These are phyloP conservation scores for Podaxis sp. DNA, from an alignment of 768 basidiomycete genomes.

Conservation along the genomic window DNA sequence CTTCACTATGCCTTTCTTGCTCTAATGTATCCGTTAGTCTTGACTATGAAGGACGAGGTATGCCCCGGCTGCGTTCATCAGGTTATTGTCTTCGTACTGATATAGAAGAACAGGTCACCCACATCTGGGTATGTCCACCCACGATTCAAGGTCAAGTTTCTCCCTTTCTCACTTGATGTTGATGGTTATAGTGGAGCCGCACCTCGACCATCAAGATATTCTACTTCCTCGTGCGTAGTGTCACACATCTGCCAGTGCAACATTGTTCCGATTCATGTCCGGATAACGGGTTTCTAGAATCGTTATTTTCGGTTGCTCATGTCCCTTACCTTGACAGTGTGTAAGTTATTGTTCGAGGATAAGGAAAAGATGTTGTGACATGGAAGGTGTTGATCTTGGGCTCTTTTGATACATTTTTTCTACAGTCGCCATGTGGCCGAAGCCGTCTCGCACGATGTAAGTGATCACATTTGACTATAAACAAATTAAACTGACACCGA, in stretches of 20 bases:
- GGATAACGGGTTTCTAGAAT: not conserved
- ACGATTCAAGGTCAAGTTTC: not conserved
- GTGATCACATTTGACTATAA: not conserved
- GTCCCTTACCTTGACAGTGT: slow-evolving; percentile 1
- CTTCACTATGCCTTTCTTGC: too few species aligned
- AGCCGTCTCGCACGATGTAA: not conserved
- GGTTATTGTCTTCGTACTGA: not conserved
- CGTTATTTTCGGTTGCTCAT: slow-evolving; percentile 1
- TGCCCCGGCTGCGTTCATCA: not conserved
- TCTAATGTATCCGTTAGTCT: not conserved
- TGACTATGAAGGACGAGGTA: slow-evolving; percentile 1
- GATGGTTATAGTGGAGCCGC: not conserved
- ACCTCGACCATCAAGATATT: slow-evolving; percentile 6
- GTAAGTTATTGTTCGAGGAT: not conserved
- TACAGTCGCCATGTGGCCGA: not conserved
- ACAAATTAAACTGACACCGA: not conserved
- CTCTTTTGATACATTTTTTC: not conserved
- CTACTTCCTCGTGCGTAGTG: not conserved
- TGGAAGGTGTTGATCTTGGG: not conserved
- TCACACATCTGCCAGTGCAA: not conserved
- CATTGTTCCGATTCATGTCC: too few species aligned
- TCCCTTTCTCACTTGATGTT: not conserved
- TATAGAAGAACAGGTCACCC: not conserved
- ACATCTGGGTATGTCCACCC: not conserved
- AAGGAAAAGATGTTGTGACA: not conserved